Evolutionary conservation across 2,329 filamentous ascomycete genomes (phyloP), one percentile per base, ranked within the genome.

Genomic region (Massarina eburnea): DNA sequence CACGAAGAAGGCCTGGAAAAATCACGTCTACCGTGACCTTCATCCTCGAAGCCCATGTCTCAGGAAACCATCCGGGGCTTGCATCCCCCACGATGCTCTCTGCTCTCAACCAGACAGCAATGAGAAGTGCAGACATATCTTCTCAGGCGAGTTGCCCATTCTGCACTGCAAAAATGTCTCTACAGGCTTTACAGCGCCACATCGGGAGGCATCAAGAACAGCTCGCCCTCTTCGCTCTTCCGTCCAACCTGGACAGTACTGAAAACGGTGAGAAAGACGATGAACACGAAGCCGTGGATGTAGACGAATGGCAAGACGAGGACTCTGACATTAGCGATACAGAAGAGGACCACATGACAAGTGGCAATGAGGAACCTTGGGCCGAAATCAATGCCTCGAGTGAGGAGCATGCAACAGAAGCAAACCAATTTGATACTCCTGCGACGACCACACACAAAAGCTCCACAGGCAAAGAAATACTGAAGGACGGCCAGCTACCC

Each of bases 11-110:
- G 48, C 43, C 9, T 64, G 58, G 59, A 59, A 59, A 27, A 47
- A 54, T 38, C 59, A 61, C 30, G 45, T 62, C 1, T 64, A 57
- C 30, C 46, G 50, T 32, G 59, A 64, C 37, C 45, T 64, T 4
- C 59, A 60, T 27, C 55, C 56, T 57, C 20, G 37, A 45, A 6
- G 15, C 14, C 5, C 54, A 57, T 29, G 35, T 58, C 2, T 12
- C 21, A 3, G 14, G 18, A 3, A 15, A 3, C 12, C 56, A 57
- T 43, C 15, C 44, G 2, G 54, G 48, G 3, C 33, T 58, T 1
- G 18, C 43, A 7, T 32, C 30, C 7, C 33, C 24, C 10, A 14
- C 39, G 8, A 47, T 54, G 36, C 18, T 51, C 8, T 29, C 44
- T 9, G 42, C 45, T 19, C 41, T 50, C 9, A 55, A 44, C 10